Conservation (phyloP, 768 basidiomycete genomes). For the Tulasnella sp. region DNA sequence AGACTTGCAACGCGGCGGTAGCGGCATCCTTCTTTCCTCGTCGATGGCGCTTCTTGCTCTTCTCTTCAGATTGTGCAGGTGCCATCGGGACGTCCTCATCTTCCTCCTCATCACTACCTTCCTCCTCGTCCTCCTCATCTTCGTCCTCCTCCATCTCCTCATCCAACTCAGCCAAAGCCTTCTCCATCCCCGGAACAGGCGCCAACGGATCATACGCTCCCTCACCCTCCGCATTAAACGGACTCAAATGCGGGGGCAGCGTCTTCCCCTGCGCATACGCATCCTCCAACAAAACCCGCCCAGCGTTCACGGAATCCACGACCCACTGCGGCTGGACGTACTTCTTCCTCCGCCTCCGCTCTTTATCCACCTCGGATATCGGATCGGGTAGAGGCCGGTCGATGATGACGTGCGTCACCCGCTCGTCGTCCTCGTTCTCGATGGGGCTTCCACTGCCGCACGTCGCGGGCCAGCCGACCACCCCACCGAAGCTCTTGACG, state of each 20-base stretch:
- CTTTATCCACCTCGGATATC: conserved; percentile 40
- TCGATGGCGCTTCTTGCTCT: conserved; percentile 30
- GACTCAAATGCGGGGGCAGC: conserved; percentile 92
- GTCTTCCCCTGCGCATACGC: conserved; percentile 78
- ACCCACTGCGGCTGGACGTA: conserved; percentile 98
- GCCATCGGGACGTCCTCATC: conserved; percentile 35
- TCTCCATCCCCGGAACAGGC: conserved; percentile 34
- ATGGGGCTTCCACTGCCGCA: conserved; percentile 79
- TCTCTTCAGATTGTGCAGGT: conserved; percentile 35
- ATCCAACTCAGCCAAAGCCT: conserved; percentile 38
- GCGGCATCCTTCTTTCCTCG: conserved; percentile 33
- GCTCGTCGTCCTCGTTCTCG: conserved; percentile 51
- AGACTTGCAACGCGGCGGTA: conserved; percentile 35
- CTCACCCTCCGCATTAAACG: conserved; percentile 72
- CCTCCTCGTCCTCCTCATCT: conserved; percentile 37
- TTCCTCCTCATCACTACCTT: conserved; percentile 36
- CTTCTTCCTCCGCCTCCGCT: conserved; percentile 64
- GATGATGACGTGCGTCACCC: conserved; percentile 92
- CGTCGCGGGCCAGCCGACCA: conserved; percentile 81
- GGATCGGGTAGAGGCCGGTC: conserved; percentile 62
- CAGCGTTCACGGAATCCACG: conserved; percentile 89
- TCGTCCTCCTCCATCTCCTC: conserved; percentile 35
- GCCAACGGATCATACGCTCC: conserved; percentile 65
- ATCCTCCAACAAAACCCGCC: conserved; percentile 78
- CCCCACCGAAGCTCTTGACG: conserved; percentile 85